These are phyloP conservation scores for Glonium stellatum DNA, from an alignment of 495 filamentous ascomycete species.

Conservation along the genomic window DNA sequence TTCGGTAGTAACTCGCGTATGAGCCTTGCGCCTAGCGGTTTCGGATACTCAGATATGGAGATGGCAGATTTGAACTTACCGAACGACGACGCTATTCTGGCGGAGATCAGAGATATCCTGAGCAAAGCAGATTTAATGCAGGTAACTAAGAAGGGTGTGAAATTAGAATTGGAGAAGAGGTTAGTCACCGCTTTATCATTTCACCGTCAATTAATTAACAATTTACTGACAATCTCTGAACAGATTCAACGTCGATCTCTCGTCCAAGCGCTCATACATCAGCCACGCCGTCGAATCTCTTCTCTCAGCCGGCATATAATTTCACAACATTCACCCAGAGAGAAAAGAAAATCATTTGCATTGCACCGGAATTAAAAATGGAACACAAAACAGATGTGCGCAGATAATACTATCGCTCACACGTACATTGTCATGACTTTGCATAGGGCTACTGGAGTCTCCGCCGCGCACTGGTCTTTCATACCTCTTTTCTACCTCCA, in stretches of 20 bases:
- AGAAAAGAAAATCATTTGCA: neutral
- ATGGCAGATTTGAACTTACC: constrained; percentile 73
- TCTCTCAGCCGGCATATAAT: neutral
- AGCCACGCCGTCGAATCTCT: constrained; percentile 26
- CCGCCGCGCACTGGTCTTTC: too few species aligned
- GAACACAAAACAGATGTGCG: too few species aligned
- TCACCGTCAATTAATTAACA: neutral
- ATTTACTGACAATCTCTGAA: neutral
- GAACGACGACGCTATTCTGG: constrained; percentile 79
- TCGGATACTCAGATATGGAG: constrained; percentile 47
- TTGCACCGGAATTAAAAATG: too few species aligned
- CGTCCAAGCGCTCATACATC: constrained; percentile 24
- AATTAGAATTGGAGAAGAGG: constrained; percentile 80
- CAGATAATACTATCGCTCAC: too few species aligned
- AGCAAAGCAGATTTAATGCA: constrained; percentile 90
- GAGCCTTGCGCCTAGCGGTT: constrained; percentile 61
- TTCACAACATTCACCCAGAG: neutral
- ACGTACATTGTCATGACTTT: too few species aligned
- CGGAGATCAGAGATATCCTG: constrained; percentile 91
- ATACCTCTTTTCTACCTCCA: too few species aligned
- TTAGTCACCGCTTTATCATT: constrained; percentile 34
- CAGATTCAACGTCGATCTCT: constrained; percentile 26
- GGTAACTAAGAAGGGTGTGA: constrained; percentile 97
- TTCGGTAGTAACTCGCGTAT: constrained; percentile 55
- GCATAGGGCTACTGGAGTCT: too few species aligned